phyloP scores from a whole-genome alignment of 768 basidiomycete genomes.

The Collybia mongolica region DNA sequence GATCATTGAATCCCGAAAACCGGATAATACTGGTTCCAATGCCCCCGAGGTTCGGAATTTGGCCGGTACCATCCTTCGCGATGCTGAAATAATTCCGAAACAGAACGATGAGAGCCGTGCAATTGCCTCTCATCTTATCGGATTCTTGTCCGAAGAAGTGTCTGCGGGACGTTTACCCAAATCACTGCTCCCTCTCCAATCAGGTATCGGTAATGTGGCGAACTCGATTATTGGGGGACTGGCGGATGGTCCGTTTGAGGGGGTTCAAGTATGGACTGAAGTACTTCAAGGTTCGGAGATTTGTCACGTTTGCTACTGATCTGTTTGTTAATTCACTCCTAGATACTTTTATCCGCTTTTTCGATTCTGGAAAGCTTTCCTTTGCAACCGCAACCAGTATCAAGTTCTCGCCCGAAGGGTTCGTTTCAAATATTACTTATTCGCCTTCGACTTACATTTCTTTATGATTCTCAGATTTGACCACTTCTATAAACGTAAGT shows the following conservation, averaged over 20 bases:
- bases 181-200: constrained; percentile 43
- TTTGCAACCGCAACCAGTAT: constrained; percentile 50
- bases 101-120: constrained; percentile 39
- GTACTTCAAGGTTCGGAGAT: constrained; percentile 35
- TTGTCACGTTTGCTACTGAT: not conserved
- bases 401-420: constrained; percentile 44
- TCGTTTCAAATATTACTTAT: constrained; percentile 1
- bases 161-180: constrained; percentile 37
- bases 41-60: constrained; percentile 35
- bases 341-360: constrained; percentile 46
- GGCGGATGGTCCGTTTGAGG: constrained; percentile 45
- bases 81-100: not conserved
- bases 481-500: constrained; percentile 45
- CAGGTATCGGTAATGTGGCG: constrained; percentile 48
- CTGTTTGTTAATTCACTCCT: not conserved
- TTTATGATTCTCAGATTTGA: constrained; percentile 30
- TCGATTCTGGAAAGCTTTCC: constrained; percentile 43
- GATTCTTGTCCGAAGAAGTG: constrained; percentile 42
- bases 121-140: constrained; percentile 43
- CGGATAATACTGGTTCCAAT: constrained; percentile 46
- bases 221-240: constrained; percentile 50
- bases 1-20: constrained; percentile 36
- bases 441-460: not conserved
- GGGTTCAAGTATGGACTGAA: constrained; percentile 51
- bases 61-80: not conserved